A percentile compares a stretch with the other conserved stretches of the same genome.
phyloP scores from a whole-genome alignment of 1,284 basidiomycete genomes.

The Termitomyces sp. region DNA sequence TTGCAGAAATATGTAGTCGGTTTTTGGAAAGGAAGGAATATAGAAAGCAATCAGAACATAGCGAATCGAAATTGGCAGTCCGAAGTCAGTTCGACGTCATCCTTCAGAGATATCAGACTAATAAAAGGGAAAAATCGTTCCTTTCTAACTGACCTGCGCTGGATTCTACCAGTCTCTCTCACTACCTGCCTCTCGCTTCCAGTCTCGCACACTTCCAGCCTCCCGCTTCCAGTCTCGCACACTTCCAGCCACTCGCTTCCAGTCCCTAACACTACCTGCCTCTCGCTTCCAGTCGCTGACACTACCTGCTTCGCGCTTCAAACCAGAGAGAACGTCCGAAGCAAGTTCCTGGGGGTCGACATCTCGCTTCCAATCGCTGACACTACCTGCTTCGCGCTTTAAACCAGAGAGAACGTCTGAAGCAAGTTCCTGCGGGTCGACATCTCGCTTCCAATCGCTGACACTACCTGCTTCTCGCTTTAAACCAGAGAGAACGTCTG shows the following conservation, averaged over 20 bases:
- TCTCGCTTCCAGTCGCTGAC: conserved; percentile 7
- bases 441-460: conserved; percentile 7
- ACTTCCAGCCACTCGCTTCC: conserved; percentile 2
- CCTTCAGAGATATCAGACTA: neutral
- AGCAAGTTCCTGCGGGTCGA: neutral
- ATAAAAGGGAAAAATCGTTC: neutral
- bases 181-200: conserved; percentile 1
- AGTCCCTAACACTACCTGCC: neutral
- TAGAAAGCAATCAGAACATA: no score
- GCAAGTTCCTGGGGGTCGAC: neutral
- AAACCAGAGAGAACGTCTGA: conserved; percentile 12
- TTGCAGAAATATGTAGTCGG: neutral
- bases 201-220: neutral
- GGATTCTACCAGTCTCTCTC: conserved; percentile 1
- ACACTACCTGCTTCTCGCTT: conserved; percentile 13
- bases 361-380: conserved; percentile 8
- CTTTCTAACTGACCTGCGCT: neutral
- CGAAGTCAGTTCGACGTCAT: neutral
- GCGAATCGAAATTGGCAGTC: no score
- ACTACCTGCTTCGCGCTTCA: conserved; percentile 14
- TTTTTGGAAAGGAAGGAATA: neutral
- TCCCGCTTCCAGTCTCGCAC: conserved; percentile 1
- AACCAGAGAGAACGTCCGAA: conserved; percentile 11
- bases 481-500: conserved; percentile 13
- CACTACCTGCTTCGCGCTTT: conserved; percentile 14